phyloP scores from a whole-genome alignment of 805 yeast genomes.

The Lipomyces starkeyi region DNA sequence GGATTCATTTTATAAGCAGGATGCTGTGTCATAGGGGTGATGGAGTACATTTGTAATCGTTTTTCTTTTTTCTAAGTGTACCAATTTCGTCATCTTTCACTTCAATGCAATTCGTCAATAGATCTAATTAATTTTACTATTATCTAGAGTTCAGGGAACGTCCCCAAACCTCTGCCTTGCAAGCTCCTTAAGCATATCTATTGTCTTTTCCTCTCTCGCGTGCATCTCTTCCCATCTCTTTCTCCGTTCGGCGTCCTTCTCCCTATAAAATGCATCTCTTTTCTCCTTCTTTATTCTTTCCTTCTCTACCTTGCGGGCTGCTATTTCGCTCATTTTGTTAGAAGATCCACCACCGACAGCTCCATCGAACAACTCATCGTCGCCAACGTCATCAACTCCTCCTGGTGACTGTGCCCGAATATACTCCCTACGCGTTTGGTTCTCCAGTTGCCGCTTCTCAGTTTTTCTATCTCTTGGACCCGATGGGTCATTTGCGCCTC shows the following conservation, averaged over 20 bases:
- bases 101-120: neutral
- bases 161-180: slow-evolving; percentile 34
- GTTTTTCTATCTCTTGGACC: slow-evolving; percentile 18
- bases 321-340: slow-evolving; percentile 28
- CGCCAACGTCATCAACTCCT: slow-evolving; percentile 31
- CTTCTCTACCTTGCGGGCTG: slow-evolving; percentile 26
- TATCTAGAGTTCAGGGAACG: neutral
- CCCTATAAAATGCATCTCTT: slow-evolving; percentile 29
- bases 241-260: slow-evolving; percentile 35
- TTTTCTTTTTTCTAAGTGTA: neutral
- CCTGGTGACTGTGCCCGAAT: slow-evolving; percentile 26
- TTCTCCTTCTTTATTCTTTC: slow-evolving; percentile 26
- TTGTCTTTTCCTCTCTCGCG: slow-evolving; percentile 30
- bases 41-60: neutral
- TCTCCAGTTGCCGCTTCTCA: slow-evolving; percentile 29
- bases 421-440: slow-evolving; percentile 28
- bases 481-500: slow-evolving; percentile 17
- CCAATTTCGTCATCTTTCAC: neutral
- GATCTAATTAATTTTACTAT: neutral
- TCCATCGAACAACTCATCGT: slow-evolving; percentile 29
- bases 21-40: too few relatives aligned
- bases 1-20: too few relatives aligned
- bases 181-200: slow-evolving; percentile 32
- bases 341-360: slow-evolving; percentile 8
- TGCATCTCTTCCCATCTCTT: slow-evolving; percentile 34